Percentiles rank a stretch among this genome's conserved stretches.
phyloP scores from a whole-genome alignment of 2,329 filamentous ascomycete species.

The Exophiala phaeomuriformis region DNA sequence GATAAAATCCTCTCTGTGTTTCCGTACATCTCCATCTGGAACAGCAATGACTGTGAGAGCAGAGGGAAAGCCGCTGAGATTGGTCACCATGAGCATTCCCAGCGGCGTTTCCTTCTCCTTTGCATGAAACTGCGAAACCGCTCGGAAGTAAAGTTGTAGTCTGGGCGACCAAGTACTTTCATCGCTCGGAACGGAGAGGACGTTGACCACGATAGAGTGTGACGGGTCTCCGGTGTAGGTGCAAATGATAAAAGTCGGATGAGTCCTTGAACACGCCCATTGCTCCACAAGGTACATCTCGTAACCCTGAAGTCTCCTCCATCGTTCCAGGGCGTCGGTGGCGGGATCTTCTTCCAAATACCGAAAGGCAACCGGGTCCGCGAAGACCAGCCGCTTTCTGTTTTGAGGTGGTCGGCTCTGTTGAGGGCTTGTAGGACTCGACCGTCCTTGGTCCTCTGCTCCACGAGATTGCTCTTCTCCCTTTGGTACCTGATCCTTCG shows the following conservation, averaged over 20 bases:
- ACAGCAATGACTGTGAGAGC: conserved; percentile 86
- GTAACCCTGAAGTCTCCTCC: conserved; percentile 67
- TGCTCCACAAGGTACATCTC: conserved; percentile 94
- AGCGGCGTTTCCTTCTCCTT: conserved; percentile 71
- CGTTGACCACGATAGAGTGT: conserved; percentile 69
- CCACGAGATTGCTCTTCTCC: neutral
- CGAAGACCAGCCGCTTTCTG: conserved; percentile 51
- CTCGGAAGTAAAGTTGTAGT: conserved; percentile 75
- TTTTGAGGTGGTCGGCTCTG: conserved; percentile 27
- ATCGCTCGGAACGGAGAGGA: conserved; percentile 74
- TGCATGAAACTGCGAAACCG: conserved; percentile 77
- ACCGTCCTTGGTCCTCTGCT: neutral
- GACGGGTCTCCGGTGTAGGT: conserved; percentile 84
- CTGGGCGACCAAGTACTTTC: conserved; percentile 71
- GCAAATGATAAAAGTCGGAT: conserved; percentile 84
- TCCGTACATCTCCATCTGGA: conserved; percentile 74
- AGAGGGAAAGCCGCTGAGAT: conserved; percentile 84
- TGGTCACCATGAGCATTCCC: conserved; percentile 87
- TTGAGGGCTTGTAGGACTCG: conserved; percentile 22
- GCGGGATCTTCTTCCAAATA: conserved; percentile 81
- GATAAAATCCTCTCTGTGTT: conserved; percentile 75
- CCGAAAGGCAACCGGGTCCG: conserved; percentile 58
- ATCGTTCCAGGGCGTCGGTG: conserved; percentile 66
- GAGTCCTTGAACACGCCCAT: conserved; percentile 87
- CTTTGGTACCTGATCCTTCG: conserved; percentile 4